These are phyloP conservation scores for Triticum monococcum DNA, from an alignment of 176 grass and related monocot species.

Conservation along the genomic window DNA sequence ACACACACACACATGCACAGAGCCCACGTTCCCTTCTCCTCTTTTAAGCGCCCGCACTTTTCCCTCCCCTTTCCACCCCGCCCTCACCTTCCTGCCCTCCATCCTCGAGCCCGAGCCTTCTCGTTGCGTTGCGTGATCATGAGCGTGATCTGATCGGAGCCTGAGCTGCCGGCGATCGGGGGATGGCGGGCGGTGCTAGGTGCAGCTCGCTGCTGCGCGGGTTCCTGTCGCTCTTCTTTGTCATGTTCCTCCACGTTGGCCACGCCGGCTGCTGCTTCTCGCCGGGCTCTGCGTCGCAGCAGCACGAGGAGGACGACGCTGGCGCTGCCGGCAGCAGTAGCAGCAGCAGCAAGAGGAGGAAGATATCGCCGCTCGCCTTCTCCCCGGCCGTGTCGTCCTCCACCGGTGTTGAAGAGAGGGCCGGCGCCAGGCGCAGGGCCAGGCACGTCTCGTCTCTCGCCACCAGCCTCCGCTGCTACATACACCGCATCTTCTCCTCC, in stretches of 20 bases:
- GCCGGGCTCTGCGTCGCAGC: not conserved
- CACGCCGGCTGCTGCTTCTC: slow-evolving; percentile 62
- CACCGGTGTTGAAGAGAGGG: not conserved
- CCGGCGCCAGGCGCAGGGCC: not conserved
- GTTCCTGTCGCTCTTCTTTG: slow-evolving; percentile 61
- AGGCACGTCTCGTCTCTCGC: slow-evolving; percentile 39
- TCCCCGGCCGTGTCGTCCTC: slow-evolving; percentile 27
- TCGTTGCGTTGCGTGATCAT: not conserved
- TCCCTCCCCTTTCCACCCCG: slow-evolving; percentile 30
- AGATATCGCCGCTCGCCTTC: slow-evolving; percentile 58
- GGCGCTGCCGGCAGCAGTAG: not conserved
- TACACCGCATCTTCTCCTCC: slow-evolving; percentile 55
- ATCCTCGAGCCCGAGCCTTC: not conserved
- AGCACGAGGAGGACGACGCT: slow-evolving; percentile 23
- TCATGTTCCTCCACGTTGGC: slow-evolving; percentile 63
- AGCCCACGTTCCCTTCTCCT: slow-evolving; percentile 20
- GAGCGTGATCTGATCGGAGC: slow-evolving; percentile 1
- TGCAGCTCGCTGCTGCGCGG: slow-evolving; percentile 28
- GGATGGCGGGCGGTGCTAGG: slow-evolving; percentile 26
- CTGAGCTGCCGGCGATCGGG: not conserved
- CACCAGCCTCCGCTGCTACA: slow-evolving; percentile 35
- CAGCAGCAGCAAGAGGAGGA: slow-evolving; percentile 65
- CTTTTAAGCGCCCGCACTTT: slow-evolving; percentile 27
- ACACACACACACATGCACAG: not conserved
- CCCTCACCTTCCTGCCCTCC: not conserved